phyloP scores from a whole-genome alignment of 345 rosid species.

The Lepidium aucheri region DNA sequence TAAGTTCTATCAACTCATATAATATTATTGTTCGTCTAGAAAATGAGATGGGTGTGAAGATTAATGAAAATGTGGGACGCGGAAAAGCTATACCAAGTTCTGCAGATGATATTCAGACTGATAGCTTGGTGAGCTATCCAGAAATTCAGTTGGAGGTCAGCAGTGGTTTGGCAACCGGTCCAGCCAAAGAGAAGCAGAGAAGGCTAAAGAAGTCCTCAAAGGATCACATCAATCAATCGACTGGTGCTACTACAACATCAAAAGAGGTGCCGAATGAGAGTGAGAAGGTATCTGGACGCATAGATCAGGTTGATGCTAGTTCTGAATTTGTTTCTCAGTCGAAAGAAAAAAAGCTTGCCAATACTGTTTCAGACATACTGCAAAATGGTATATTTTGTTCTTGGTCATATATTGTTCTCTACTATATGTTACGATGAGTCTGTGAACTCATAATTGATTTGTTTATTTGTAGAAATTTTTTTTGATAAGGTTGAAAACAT shows the following conservation, averaged over 20 bases:
- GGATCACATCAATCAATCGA: not conserved
- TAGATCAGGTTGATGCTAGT: slow-evolving; percentile 4
- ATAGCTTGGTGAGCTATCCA: not conserved
- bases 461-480: not conserved
- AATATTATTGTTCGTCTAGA: not conserved
- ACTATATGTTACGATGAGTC: not conserved
- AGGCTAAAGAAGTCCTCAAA: slow-evolving; percentile 1
- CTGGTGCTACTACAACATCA: not conserved
- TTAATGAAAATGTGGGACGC: not conserved
- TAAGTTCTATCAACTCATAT: not conserved
- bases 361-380: not conserved
- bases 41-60: slow-evolving; percentile 4
- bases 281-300: not conserved
- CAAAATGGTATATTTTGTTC: slow-evolving; percentile 11
- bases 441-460: not conserved
- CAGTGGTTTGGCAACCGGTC: not conserved
- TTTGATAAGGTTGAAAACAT: not conserved
- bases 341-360: not conserved
- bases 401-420: not conserved
- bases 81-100: slow-evolving; percentile 4
- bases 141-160: not conserved
- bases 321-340: not conserved
- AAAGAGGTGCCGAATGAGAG: not conserved
- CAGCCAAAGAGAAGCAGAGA: slow-evolving; percentile 2
- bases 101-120: not conserved